phyloP scores from a whole-genome alignment of 805 yeast genomes.

The Saccharomycopsis fodiens region DNA sequence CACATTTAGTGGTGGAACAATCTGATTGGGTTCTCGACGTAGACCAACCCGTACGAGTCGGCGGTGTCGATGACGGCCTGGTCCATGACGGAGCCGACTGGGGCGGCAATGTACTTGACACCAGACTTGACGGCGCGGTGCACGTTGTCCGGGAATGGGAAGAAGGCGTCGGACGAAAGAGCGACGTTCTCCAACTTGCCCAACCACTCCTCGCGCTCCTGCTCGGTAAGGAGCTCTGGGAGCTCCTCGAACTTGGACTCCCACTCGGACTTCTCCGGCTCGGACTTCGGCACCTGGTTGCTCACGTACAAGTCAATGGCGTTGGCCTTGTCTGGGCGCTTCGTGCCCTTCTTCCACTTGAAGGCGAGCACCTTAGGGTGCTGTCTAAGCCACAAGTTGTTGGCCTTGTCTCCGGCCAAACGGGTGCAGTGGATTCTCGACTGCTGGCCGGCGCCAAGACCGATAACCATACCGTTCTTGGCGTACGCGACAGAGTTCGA shows the following conservation, averaged over 20 bases:
- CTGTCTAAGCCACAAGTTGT: slow-evolving; percentile 99
- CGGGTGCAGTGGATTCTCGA: slow-evolving; percentile 99
- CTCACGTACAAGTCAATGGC: slow-evolving; percentile 94
- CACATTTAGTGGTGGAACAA: slow-evolving; percentile 82
- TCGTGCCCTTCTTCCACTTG: slow-evolving; percentile 97
- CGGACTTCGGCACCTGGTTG: slow-evolving; percentile 81
- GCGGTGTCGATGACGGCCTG: slow-evolving; percentile 94
- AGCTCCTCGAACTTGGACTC: slow-evolving; percentile 78
- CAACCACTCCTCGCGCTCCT: slow-evolving; percentile 86
- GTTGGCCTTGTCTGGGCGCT: slow-evolving; percentile 97
- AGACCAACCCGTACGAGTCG: slow-evolving; percentile 81
- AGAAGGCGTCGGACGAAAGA: slow-evolving; percentile 94
- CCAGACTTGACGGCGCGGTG: slow-evolving; percentile 97
- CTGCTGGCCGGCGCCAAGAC: slow-evolving; percentile 99
- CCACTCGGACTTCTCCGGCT: slow-evolving; percentile 90
- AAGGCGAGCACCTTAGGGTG: slow-evolving; percentile 89
- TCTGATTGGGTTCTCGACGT: slow-evolving; percentile 95
- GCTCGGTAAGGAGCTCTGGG: slow-evolving; percentile 75
- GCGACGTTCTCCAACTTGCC: slow-evolving; percentile 77
- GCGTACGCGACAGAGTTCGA: slow-evolving; percentile 98
- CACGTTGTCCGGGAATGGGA: slow-evolving; percentile 99
- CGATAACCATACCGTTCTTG: slow-evolving; percentile 98
- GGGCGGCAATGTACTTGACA: slow-evolving; percentile 93
- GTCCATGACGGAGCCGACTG: slow-evolving; percentile 97
- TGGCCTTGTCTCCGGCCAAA: slow-evolving; percentile 98